Evolutionary conservation across 176 grass and related monocot species (phyloP).

Genomic region (Eragrostis curvula): DNA sequence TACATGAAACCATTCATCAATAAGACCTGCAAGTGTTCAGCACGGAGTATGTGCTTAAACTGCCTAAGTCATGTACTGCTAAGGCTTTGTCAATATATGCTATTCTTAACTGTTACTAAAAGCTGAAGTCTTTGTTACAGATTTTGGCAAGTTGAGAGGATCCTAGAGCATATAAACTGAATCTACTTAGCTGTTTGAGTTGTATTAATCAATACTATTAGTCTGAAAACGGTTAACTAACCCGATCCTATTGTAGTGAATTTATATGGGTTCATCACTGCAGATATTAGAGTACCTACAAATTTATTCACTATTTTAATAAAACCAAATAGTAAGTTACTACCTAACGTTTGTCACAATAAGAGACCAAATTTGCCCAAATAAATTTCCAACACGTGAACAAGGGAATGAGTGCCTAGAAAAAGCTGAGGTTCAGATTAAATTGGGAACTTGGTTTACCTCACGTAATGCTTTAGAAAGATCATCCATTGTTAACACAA

Average conservation of each 20-base stretch:
- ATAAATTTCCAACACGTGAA: slow-evolving; percentile 7
- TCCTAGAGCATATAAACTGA: slow-evolving; percentile 27
- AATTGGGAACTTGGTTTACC: slow-evolving; percentile 56
- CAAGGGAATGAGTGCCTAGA: background rate
- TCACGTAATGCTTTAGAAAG: slow-evolving; percentile 92
- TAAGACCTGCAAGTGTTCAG: slow-evolving; percentile 13
- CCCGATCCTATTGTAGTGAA: background rate
- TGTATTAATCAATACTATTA: slow-evolving; percentile 11
- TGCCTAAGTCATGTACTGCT: background rate
- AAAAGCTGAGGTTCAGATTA: background rate
- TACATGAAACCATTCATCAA: slow-evolving; percentile 11
- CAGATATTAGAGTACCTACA: slow-evolving; percentile 6
- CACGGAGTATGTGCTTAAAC: background rate
- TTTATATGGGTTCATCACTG: background rate
- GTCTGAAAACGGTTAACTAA: background rate
- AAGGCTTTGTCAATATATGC: slow-evolving; percentile 12
- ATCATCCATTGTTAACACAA: slow-evolving; percentile 97
- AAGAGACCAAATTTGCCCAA: background rate
- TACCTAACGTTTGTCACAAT: background rate
- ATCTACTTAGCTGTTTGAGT: slow-evolving; percentile 2
- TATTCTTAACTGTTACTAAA: background rate
- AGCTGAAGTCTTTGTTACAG: background rate
- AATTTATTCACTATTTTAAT: background rate
- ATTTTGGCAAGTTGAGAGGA: background rate
- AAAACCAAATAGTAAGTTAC: background rate